Percentiles rank a stretch among this genome's conserved stretches.
phyloP scores from a whole-genome alignment of 169 alveolate species.

The Plasmodium vinckei region DNA sequence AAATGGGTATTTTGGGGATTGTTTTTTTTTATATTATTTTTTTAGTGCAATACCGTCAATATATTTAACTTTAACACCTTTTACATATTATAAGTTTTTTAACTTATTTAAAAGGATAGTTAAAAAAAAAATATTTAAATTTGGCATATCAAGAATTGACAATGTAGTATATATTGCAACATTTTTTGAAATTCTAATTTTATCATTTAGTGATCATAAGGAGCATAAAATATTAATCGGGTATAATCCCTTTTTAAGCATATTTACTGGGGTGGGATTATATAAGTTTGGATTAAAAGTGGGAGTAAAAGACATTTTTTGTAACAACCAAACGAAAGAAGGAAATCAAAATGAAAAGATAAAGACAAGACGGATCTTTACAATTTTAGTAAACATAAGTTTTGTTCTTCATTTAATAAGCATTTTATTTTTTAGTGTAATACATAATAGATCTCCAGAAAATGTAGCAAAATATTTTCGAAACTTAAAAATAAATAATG shows the following conservation, averaged over 20 bases:
- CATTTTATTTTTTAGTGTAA: conserved; percentile 54
- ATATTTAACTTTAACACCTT: conserved; percentile 34
- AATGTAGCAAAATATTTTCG: conserved; percentile 42
- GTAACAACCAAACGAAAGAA: not conserved
- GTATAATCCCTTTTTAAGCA: conserved; percentile 28
- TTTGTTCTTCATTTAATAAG: conserved; percentile 65
- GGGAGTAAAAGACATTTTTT: not conserved
- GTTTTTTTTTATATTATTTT: conserved; percentile 35
- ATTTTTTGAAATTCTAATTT: conserved; percentile 22
- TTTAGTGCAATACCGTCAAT: conserved; percentile 33
- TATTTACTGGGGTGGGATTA: conserved; percentile 7
- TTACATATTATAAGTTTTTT: conserved; percentile 13
- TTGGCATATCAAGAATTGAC: conserved; percentile 21
- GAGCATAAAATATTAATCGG: conserved; percentile 66
- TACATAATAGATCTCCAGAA: conserved; percentile 75
- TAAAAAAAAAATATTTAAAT: not conserved
- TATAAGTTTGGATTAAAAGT: not conserved
- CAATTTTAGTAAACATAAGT: conserved; percentile 12
- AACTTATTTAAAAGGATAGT: not conserved
- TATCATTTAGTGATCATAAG: conserved; percentile 63
- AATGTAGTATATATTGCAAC: conserved; percentile 23
- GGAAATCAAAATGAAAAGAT: not conserved
- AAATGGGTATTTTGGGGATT: conserved; percentile 36
- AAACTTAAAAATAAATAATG: conserved; percentile 15
- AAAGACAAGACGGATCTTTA: conserved; percentile 2